Evolutionary conservation across 225 moss, liverwort and hornwort species (phyloP).

Genomic region (Sphagnum tenellum): DNA sequence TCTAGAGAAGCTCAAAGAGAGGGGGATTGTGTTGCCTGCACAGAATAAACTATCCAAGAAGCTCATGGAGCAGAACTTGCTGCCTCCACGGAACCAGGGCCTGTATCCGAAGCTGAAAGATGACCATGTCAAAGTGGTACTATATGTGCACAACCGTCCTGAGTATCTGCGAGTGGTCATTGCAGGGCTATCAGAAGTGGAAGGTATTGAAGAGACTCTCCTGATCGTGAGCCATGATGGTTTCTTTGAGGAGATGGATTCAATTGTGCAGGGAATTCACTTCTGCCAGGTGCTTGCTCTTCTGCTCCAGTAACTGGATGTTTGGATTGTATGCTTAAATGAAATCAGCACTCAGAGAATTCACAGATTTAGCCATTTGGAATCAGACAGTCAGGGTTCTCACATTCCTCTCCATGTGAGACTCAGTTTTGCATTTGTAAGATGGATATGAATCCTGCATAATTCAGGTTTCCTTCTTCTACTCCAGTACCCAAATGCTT

Average conservation of each 20-base stretch:
- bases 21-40: slow-evolving; percentile 32
- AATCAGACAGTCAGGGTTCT: no score
- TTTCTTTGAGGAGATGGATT: slow-evolving; percentile 69
- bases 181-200: slow-evolving; percentile 45
- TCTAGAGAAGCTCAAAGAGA: slow-evolving; percentile 8
- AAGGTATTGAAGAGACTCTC: slow-evolving; percentile 79
- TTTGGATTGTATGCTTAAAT: no score
- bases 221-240: slow-evolving; percentile 94
- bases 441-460: no score
- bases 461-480: no score
- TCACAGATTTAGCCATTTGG: no score
- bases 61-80: slow-evolving; percentile 33
- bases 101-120: slow-evolving; percentile 42
- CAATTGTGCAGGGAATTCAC: slow-evolving; percentile 55
- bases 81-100: slow-evolving; percentile 58
- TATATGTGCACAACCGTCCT: slow-evolving; percentile 86
- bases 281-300: slow-evolving; percentile 57
- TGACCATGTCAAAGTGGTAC: slow-evolving; percentile 60
- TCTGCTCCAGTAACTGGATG: no score
- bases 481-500: no score
- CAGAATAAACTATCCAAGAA: slow-evolving; percentile 43
- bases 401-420: no score
- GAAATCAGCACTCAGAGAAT: no score
- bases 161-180: slow-evolving; percentile 62
- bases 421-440: no score